phyloP scores from a whole-genome alignment of 208 protist species.

The Trypanosoma caninum region DNA sequence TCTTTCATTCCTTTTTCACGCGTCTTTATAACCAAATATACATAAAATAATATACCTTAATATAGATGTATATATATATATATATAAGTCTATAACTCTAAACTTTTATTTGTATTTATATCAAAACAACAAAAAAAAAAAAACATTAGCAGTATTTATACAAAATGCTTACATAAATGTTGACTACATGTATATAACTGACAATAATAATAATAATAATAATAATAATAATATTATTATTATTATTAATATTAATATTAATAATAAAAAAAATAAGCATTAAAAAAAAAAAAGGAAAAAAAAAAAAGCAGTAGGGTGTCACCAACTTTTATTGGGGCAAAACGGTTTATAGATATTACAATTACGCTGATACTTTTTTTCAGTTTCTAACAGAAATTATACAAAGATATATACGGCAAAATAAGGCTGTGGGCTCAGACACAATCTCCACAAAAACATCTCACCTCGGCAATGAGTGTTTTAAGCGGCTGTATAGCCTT shows the following conservation, averaged over 20 bases:
- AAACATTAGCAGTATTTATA: too few species aligned
- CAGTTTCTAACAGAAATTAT: slow-evolving; percentile 7
- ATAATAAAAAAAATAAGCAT: neutral
- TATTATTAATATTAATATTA: neutral
- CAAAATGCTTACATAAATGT: too few species aligned
- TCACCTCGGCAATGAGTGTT: neutral
- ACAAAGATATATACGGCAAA: slow-evolving; percentile 9
- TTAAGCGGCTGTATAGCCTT: slow-evolving; percentile 5
- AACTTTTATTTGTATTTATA: too few species aligned
- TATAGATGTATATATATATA: too few species aligned
- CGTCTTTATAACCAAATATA: too few species aligned
- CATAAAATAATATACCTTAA: too few species aligned
- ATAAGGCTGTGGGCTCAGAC: neutral
- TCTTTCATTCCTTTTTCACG: too few species aligned
- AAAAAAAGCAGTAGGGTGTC: neutral
- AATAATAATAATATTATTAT: neutral
- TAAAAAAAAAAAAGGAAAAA: neutral
- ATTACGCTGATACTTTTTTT: too few species aligned
- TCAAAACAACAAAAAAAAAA: too few species aligned
- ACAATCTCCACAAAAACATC: slow-evolving; percentile 7
- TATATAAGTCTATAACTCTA: too few species aligned
- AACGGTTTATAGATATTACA: too few species aligned
- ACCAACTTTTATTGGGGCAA: neutral
- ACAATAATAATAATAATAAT: neutral
- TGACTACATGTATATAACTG: too few species aligned